Percentiles rank a stretch among this genome's conserved stretches.
These are phyloP conservation scores for Tylopilus vinaceipallidus DNA, from an alignment of 768 basidiomycete genomes.

Conservation along the genomic window DNA sequence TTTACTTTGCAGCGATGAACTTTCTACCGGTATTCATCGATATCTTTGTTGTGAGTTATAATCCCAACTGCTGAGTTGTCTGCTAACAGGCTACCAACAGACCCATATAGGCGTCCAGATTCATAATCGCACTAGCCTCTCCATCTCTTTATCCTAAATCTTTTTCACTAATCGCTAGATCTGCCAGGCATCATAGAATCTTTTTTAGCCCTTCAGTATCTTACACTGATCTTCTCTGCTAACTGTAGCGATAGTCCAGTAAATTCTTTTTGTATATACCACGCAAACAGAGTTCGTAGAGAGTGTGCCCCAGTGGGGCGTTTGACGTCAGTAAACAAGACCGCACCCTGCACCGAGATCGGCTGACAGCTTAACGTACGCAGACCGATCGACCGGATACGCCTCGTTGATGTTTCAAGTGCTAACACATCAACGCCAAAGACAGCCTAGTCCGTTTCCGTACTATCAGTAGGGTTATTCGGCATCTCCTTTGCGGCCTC, in stretches of 20 bases:
- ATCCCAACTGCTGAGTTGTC: neutral
- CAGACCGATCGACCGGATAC: neutral
- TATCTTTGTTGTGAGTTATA: conserved; percentile 1
- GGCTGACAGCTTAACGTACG: neutral
- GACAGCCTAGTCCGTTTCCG: neutral
- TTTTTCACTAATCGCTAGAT: neutral
- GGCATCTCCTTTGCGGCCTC: neutral
- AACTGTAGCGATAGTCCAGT: conserved; percentile 22
- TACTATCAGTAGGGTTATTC: neutral
- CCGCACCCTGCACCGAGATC: neutral
- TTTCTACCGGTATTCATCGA: neutral
- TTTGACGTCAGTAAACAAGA: neutral
- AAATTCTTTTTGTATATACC: conserved; percentile 2
- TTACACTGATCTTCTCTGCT: neutral
- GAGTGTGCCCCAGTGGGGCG: neutral
- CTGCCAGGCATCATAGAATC: conserved; percentile 1
- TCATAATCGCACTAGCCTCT: neutral
- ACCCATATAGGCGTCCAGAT: neutral
- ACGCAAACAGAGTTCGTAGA: conserved; percentile 1
- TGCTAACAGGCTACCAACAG: neutral
- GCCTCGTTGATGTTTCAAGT: neutral
- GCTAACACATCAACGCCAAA: neutral
- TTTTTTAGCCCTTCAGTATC: neutral
- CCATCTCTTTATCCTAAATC: too few species aligned
- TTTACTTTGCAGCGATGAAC: neutral